Evolutionary conservation across 1,139 yeast genomes (phyloP).

Genomic region (Candida pseudoviswanathii): DNA sequence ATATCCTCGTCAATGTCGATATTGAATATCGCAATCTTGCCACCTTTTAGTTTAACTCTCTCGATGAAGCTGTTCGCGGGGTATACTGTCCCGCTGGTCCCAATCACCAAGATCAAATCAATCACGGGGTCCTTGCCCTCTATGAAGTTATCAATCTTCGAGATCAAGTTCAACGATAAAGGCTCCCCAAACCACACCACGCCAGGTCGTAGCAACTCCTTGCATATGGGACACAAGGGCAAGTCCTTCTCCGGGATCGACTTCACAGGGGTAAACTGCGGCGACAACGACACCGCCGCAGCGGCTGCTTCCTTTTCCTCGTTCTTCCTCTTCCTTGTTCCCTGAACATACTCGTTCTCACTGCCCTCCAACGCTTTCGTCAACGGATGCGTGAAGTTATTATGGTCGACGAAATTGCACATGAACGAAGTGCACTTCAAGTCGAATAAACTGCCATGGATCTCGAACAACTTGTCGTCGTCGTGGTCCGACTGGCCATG

Average conservation of each 20-base stretch:
- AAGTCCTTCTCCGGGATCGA: constrained; percentile 52
- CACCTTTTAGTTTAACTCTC: constrained; percentile 69
- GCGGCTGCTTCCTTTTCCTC: constrained; percentile 2
- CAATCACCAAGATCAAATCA: constrained; percentile 78
- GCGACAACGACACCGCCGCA: constrained; percentile 27
- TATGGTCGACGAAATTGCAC: constrained; percentile 61
- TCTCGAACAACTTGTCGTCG: constrained; percentile 51
- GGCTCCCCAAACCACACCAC: constrained; percentile 95
- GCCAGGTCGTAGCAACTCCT: constrained; percentile 70
- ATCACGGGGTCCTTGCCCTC: constrained; percentile 48
- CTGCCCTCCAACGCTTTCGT: constrained; percentile 54
- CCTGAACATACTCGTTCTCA: constrained; percentile 30
- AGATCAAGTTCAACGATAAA: constrained; percentile 62
- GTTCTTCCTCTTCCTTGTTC: constrained; percentile 19
- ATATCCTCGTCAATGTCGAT: constrained; percentile 57
- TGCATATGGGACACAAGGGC: constrained; percentile 80
- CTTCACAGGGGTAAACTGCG: constrained; percentile 51
- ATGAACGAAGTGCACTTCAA: constrained; percentile 73
- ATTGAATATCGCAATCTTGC: constrained; percentile 82
- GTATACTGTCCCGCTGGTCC: constrained; percentile 84
- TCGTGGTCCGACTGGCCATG: constrained; percentile 67
- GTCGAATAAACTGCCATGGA: constrained; percentile 79
- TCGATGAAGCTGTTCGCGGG: constrained; percentile 93
- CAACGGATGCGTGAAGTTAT: constrained; percentile 62
- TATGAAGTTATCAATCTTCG: constrained; percentile 72